Base-by-base conservation (phyloP, 2,329 filamentous ascomycete species). In the Nectriaceae sp. region DNA sequence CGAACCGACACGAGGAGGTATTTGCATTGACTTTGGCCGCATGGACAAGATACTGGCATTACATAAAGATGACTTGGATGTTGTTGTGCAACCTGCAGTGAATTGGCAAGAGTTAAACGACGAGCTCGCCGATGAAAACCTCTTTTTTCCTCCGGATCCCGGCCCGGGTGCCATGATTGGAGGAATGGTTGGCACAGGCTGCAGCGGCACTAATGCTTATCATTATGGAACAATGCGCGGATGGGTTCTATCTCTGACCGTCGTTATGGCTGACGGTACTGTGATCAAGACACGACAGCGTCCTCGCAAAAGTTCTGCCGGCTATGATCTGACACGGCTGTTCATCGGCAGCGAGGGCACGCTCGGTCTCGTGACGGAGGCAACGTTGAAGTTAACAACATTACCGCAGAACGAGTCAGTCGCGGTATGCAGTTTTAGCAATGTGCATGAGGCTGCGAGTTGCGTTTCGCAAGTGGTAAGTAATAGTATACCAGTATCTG, bases 181-280 rank as follows among this genome's bases (percentile, higher is more conserved):
- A 48, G 91, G 91, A 46, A 91, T 91, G 88, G 83, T 91, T 26
- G 88, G 87, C 19, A 91, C 88, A 3, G 80, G 80, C 29, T 83
- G 79, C 72, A 82, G 78, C 63, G 91, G 91, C 50, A 96, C 91
- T 11, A 96, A 96, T 67, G 87, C 91, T 15, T 96, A 95, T 73
- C 81, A 90, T 49, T 96, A 96, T 68, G 91, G 91, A 53, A 96
- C 91, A 2, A 96, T 96, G 90, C 85, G 89, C 54, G 91, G 96
- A 66, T 96, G 91, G 91, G 91, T 96, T 11, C 73, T 96, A 19
- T 88, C 83, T 44, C 72, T 96, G 57, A 96, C 91, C 0, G 89
- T 96, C 3, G 91, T 96, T 11, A 78, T 96, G 61, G 91, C 91
- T 16, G 91, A 96, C 68, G 91, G 91, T 42, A 96, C 91, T 1